Base-by-base conservation (phyloP, 495 filamentous ascomycete genomes). In the Penicillium coprophilum region DNA sequence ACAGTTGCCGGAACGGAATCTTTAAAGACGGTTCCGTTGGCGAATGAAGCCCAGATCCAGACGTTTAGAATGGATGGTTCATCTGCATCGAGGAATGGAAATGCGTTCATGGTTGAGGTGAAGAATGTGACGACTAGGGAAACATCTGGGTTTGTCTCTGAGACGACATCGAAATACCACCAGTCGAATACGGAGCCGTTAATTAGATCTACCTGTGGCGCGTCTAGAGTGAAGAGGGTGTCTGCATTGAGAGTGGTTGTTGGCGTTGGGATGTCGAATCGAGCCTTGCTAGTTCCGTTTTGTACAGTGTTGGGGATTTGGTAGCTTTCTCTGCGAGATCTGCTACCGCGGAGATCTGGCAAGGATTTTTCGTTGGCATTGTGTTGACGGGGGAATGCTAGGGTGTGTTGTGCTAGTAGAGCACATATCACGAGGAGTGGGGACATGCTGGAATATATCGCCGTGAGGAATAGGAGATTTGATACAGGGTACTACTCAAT, bases 111-210 rank as follows among this genome's bases (percentile, higher is more conserved):
- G 1, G 62, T 54, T 6, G 68, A 60, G 7, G 63, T 62, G 46
- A 66, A 69, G 55, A 77, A 71, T 11, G 63, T 68, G 8, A 75
- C 21, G 0, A 61, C 62, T 4, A 75, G 21, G 1, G 60, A 65
- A 19, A 59, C 59, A 13, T 53, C 47, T 1, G 60, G 49, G 52
- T 62, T 55, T 4, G 46, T 40, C 4, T 45, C 30, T 6, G 68
- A 60, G 12, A 77, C 60, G 11, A 57, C 71, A 55, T 77, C 72
- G 24, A 74, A 77, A 59, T 71, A 73, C 74, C 72, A 77, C 71
- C 72, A 75, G 59, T 75, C 71, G 44, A 66, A 77, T 11, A 64
- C 65, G 34, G 68, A 59, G 34, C 34, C 28, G 50, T 74, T 77
- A 41, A 74, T 49, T 0, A 23, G 19, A 28, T 52, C 46, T 3